Evolutionary conservation across 371 early-diverging fungal species (phyloP), one percentile per base, ranked within the genome.

Genomic region (Smittium mucronatum): DNA sequence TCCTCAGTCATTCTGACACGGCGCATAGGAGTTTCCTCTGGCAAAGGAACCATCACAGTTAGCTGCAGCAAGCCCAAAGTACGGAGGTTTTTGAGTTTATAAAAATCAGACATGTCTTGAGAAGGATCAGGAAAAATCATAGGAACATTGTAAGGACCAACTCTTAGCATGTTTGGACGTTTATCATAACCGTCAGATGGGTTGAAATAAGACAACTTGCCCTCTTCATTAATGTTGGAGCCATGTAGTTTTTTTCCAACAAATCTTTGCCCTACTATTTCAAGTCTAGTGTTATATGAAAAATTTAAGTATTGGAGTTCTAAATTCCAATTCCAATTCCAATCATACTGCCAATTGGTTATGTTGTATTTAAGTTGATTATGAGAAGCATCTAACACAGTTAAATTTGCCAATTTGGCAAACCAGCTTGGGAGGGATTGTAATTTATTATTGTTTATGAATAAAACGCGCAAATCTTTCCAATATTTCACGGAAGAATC

Each of bases 261-360:
- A 59, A 59, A 59, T n/a, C 59, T 15, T 15, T 59, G 59, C 15
- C 59, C 59, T 21, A 57, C 84, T 76, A 95, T 92, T 74, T 93
- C 92, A 11, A 95, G 76, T 61, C 92, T 82, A 72, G 88, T 89
- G 77, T 95, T 95, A 64, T 94, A 92, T 0, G 94, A 93, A 68
- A 95, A 77, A 76, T 95, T 94, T 25, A 95, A 83, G 68, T 91
- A 93, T 74, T 87, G 87, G 61, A 95, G 83, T 0, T 89, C 89
- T 61, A 88, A 71, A 75, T 95, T 95, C 92, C 92, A 94, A 76
- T 93, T 93, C 93, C 93, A 94, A 76, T 95, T 94, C 94, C 94
- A 95, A 72, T 94, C 94, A 74, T 93, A 93, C 0, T 92, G 93
- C 93, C 93, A 94, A 74, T 95, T 95, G 31, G 89, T 83, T 57